These are phyloP conservation scores for Xylaria sp. DNA, from an alignment of 2,329 filamentous ascomycete genomes.

Conservation along the genomic window DNA sequence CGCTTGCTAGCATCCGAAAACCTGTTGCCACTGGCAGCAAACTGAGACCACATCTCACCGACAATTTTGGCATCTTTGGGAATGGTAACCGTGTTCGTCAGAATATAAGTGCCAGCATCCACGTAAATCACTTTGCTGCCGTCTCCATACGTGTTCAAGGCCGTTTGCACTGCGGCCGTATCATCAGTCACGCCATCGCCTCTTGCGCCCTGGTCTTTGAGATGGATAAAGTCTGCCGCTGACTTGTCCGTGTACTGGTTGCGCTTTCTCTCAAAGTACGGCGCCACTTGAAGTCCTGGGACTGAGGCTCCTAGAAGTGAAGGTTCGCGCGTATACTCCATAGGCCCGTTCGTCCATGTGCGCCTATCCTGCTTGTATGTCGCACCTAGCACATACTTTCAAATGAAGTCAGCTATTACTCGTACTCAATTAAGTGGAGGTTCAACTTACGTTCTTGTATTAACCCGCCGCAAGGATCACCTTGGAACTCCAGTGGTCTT, in stretches of 20 bases:
- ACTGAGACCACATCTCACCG: slow-evolving; percentile 67
- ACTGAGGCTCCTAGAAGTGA: slow-evolving; percentile 19
- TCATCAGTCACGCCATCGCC: slow-evolving; percentile 82
- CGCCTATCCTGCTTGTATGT: slow-evolving; percentile 14
- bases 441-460: slow-evolving; percentile 24
- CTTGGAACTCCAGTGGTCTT: slow-evolving; percentile 24
- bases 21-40: slow-evolving; percentile 61
- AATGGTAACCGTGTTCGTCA: slow-evolving; percentile 65
- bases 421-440: not conserved
- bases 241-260: slow-evolving; percentile 76
- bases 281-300: slow-evolving; percentile 20
- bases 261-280: slow-evolving; percentile 79
- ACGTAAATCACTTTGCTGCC: slow-evolving; percentile 67
- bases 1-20: slow-evolving; percentile 66
- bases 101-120: slow-evolving; percentile 70
- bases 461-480: slow-evolving; percentile 24
- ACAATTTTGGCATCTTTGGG: slow-evolving; percentile 65
- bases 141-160: slow-evolving; percentile 59
- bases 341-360: slow-evolving; percentile 7
- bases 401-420: slow-evolving; percentile 4
- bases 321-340: slow-evolving; percentile 24
- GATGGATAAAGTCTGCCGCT: slow-evolving; percentile 71
- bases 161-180: slow-evolving; percentile 73
- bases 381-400: slow-evolving; percentile 20
- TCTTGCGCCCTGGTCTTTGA: slow-evolving; percentile 73